Conservation (phyloP, 768 basidiomycete genomes). For the Hericium erinaceus region DNA sequence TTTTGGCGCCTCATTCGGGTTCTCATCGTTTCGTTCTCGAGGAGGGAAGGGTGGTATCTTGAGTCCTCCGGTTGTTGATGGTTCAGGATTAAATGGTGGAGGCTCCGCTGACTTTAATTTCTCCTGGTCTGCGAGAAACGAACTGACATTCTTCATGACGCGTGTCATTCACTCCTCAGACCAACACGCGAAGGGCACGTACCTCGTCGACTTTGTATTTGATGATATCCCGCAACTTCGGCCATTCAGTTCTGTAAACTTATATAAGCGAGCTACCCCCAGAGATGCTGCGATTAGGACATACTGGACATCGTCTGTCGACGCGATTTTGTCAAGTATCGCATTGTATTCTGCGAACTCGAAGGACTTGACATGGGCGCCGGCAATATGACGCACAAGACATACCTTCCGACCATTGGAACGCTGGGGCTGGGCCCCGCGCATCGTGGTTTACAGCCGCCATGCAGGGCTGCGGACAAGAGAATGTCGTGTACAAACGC, state of each 20-base stretch:
- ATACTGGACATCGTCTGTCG: conserved; percentile 55
- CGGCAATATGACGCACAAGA: not conserved
- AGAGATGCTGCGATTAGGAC: not conserved
- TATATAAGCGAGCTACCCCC: not conserved
- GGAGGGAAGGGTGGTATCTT: conserved; percentile 68
- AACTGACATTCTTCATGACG: conserved; percentile 22
- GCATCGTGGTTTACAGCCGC: not conserved
- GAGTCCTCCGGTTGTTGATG: conserved; percentile 42
- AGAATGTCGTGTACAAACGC: no score
- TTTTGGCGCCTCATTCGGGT: conserved; percentile 44
- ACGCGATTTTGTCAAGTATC: conserved; percentile 52
- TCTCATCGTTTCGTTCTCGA: conserved; percentile 39
- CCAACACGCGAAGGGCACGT: conserved; percentile 7
- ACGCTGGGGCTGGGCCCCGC: not conserved
- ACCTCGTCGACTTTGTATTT: conserved; percentile 68
- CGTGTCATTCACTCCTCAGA: no score
- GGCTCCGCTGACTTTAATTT: conserved; percentile 23
- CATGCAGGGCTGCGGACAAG: not conserved
- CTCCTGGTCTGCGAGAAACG: conserved; percentile 23
- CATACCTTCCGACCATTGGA: conserved; percentile 3
- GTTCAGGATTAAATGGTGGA: conserved; percentile 28
- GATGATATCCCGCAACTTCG: conserved; percentile 56
- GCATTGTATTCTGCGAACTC: conserved; percentile 42
- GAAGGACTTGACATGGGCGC: not conserved
- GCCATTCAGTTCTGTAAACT: conserved; percentile 59